Conservation (phyloP, 208 protist genomes). For the Sergeia podlipaevii region DNA sequence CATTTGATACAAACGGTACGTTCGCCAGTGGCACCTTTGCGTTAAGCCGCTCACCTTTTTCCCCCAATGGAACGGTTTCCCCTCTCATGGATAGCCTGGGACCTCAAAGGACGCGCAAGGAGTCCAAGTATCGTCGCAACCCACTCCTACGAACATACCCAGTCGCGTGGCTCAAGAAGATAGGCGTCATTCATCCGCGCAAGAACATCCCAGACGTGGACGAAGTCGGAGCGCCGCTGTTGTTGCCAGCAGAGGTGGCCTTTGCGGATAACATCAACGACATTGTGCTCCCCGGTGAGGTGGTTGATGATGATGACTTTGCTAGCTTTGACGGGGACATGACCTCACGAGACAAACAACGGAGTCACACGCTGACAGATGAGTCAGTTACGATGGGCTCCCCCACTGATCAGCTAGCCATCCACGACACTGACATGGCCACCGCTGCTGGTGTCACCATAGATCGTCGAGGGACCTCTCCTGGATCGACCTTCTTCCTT, state of each 20-base stretch:
- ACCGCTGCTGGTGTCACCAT: no score
- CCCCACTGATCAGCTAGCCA: no score
- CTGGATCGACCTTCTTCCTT: no score
- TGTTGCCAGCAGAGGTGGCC: conserved; percentile 24
- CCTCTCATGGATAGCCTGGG: conserved; percentile 6
- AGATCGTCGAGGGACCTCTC: no score
- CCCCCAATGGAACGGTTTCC: no score
- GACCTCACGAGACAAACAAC: not conserved
- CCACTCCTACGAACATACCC: conserved; percentile 37
- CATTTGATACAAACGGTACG: no score
- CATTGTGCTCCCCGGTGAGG: not conserved
- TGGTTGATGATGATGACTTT: not conserved
- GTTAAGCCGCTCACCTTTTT: no score
- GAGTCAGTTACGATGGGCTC: no score
- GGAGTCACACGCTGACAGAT: not conserved
- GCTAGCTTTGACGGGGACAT: no score
- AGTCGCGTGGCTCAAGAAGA: conserved; percentile 26
- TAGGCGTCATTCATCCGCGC: conserved; percentile 28
- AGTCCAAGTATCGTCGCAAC: conserved; percentile 15
- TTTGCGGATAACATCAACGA: conserved; percentile 10
- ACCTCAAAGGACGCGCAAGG: conserved; percentile 10
- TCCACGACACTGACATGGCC: no score
- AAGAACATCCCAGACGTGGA: conserved; percentile 18
- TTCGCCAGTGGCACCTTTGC: no score
- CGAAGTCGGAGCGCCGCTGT: conserved; percentile 8